Evolutionary conservation across 2,329 filamentous ascomycete genomes (phyloP), one percentile per base, ranked within the genome.

Genomic region (Aspergillus sp.): DNA sequence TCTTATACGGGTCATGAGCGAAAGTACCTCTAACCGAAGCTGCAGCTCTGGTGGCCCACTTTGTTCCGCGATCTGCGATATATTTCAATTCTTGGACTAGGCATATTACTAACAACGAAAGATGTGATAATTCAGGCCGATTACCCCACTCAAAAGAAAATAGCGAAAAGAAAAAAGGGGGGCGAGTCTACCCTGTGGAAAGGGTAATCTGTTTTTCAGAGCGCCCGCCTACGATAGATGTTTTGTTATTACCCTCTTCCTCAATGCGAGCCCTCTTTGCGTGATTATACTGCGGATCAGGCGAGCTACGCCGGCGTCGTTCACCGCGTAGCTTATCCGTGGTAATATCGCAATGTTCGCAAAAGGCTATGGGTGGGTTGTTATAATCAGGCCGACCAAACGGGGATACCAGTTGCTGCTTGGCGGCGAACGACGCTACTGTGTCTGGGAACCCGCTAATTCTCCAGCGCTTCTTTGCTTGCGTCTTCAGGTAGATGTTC

Each of bases 361-460:
- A 63, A 46, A 43, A 41, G n/a, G 56, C 51, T 51, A 47, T 41
- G 41, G 8, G 28, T 7, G 52, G 57, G 19, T 7, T 13, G 34
- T 47, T 38, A 59, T 63, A 19, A 25, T 63, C 52, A 28, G 48
- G 41, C 9, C 57, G 51, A 23, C 62, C 58, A 51, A 61, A 64
- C 38, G 54, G 54, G 53, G 54, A 34, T 25, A 55, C 15, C 19
- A 64, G 45, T 3, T 60, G 50, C 34, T 61, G 62, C 9, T 41
- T 46, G 54, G 47, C 43, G 8, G 17, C 47, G 48, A 60, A 54
- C 11, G 54, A 64, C 31, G 54, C 49, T 52, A 58, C 22, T 28
- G 50, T 59, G 23, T 34, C 38, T n/a, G 62, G 62, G 41, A 64
- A 64, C 19, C 58, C 54, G 46, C 62, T 64, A 7, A 64, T 55